These are phyloP conservation scores for Zygoascus hellenicus DNA, from an alignment of 1,139 yeast species.

Conservation along the genomic window DNA sequence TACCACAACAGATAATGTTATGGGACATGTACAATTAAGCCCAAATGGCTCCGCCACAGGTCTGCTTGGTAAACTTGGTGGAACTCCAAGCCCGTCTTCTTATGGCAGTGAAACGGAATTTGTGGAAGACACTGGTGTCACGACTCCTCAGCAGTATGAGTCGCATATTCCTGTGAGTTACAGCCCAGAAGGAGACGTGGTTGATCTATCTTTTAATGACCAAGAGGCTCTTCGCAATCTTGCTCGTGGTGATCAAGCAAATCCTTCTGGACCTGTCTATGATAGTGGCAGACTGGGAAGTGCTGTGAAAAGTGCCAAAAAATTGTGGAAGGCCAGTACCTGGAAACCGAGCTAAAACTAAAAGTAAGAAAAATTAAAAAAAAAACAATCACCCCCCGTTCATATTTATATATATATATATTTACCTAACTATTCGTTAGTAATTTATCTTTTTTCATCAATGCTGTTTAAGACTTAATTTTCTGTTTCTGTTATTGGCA, in stretches of 20 bases:
- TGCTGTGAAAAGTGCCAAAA: conserved; percentile 18
- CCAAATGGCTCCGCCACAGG: conserved; percentile 14
- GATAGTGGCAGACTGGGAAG: conserved; percentile 14
- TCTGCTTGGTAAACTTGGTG: conserved; percentile 12
- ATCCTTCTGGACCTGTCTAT: neutral
- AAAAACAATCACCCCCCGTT: too few species aligned
- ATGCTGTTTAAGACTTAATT: too few species aligned
- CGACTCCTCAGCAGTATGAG: conserved; percentile 3
- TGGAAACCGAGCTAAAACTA: neutral
- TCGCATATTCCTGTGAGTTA: neutral
- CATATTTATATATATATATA: too few species aligned
- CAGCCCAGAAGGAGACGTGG: neutral
- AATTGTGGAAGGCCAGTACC: neutral
- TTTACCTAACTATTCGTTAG: too few species aligned
- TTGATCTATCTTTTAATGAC: conserved; percentile 1
- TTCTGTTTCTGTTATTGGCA: too few species aligned
- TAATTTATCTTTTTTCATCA: too few species aligned
- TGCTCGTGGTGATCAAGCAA: conserved; percentile 3
- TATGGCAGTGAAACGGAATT: conserved; percentile 11
- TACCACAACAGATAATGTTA: conserved; percentile 20
- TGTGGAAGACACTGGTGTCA: conserved; percentile 16
- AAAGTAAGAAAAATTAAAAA: too few species aligned
- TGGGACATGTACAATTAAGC: conserved; percentile 21
- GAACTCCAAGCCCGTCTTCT: neutral
- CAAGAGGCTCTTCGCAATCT: conserved; percentile 5